Percentiles rank a stretch among this genome's conserved stretches.
Evolutionary conservation across 108 stramenopile genomes (phyloP).

Genomic region (Cyclostephanos tholiformis): DNA sequence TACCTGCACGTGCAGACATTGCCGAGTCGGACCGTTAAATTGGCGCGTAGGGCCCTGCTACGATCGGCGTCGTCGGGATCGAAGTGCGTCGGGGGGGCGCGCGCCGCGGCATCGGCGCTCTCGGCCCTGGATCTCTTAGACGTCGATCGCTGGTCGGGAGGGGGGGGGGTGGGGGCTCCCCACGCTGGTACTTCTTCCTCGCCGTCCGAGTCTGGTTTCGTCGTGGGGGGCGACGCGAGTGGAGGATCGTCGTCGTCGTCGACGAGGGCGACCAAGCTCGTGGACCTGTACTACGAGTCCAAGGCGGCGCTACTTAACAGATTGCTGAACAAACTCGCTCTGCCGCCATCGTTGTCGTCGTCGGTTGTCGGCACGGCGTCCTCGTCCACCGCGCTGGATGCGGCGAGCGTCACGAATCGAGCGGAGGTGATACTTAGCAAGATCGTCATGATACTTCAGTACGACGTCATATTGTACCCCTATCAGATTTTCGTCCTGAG

Average conservation of each 20-base stretch:
- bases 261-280: constrained; percentile 42
- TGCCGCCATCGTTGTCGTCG: constrained; percentile 7
- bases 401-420: constrained; percentile 41
- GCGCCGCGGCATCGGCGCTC: constrained; percentile 66
- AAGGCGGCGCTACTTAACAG: constrained; percentile 69
- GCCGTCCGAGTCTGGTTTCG: neutral
- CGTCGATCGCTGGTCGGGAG: constrained; percentile 11
- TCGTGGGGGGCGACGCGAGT: neutral
- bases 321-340: constrained; percentile 51
- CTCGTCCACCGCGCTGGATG: constrained; percentile 30
- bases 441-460: constrained; percentile 84
- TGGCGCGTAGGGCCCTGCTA: constrained; percentile 55
- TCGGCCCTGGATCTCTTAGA: constrained; percentile 70
- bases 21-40: constrained; percentile 63
- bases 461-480: constrained; percentile 84
- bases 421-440: constrained; percentile 75
- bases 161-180: no score
- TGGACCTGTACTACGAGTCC: constrained; percentile 86
- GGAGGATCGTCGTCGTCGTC: constrained; percentile 1
- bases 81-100: constrained; percentile 13
- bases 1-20: constrained; percentile 82
- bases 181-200: no score
- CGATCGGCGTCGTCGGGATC: constrained; percentile 46
- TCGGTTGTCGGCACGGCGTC: constrained; percentile 14
- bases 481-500: constrained; percentile 81